A percentile compares a stretch with the other conserved stretches of the same genome.
These are phyloP conservation scores for Penicillium cinerascens DNA, from an alignment of 495 filamentous ascomycete species.

Conservation along the genomic window DNA sequence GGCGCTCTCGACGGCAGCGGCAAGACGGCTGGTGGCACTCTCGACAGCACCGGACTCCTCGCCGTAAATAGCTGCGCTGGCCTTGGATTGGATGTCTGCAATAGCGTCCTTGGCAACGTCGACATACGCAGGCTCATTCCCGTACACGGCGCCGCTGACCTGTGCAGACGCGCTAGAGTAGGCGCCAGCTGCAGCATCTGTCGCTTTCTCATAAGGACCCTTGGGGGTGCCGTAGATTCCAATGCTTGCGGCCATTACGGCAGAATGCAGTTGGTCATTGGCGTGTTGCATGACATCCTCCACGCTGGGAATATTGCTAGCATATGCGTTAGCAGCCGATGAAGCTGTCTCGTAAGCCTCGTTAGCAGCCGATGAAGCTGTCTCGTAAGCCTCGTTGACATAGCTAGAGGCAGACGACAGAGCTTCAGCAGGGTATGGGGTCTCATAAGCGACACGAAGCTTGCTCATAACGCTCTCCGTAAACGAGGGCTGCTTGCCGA, in stretches of 20 bases:
- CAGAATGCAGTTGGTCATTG: conserved; percentile 53
- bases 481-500: conserved; percentile 75
- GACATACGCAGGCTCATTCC: conserved; percentile 46
- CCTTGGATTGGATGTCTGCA: conserved; percentile 47
- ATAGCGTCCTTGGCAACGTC: conserved; percentile 48
- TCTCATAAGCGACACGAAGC: conserved; percentile 62
- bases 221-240: conserved; percentile 59
- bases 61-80: conserved; percentile 54
- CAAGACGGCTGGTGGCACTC: conserved; percentile 47
- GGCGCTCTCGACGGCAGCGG: conserved; percentile 47
- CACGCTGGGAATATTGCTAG: conserved; percentile 55
- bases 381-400: conserved; percentile 54
- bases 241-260: conserved; percentile 56
- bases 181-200: conserved; percentile 46
- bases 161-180: conserved; percentile 47
- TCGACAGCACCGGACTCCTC: conserved; percentile 54
- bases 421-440: conserved; percentile 46
- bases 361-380: conserved; percentile 51
- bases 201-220: conserved; percentile 52
- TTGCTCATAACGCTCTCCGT: conserved; percentile 75
- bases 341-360: conserved; percentile 58
- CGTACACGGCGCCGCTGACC: conserved; percentile 55
- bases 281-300: conserved; percentile 57
- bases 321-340: conserved; percentile 43
- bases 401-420: conserved; percentile 53